phyloP scores from a whole-genome alignment of 805 yeast genomes.

The Candida saitoana region DNA sequence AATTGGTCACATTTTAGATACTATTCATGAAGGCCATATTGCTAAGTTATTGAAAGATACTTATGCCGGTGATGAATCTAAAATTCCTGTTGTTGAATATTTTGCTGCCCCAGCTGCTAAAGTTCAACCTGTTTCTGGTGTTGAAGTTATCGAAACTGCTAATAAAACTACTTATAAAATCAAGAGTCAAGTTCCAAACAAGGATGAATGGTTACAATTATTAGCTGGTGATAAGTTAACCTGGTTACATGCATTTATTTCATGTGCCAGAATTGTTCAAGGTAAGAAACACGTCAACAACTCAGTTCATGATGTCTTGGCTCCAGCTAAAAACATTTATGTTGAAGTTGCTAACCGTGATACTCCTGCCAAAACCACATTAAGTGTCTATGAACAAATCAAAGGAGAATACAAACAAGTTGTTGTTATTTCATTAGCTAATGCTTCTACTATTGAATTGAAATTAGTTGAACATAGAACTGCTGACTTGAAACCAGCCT shows the following conservation, averaged over 20 bases:
- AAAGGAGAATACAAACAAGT: slow-evolving; percentile 68
- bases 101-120: slow-evolving; percentile 51
- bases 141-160: slow-evolving; percentile 18
- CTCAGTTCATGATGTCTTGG: slow-evolving; percentile 74
- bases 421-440: slow-evolving; percentile 54
- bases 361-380: slow-evolving; percentile 46
- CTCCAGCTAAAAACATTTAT: slow-evolving; percentile 61
- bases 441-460: slow-evolving; percentile 55
- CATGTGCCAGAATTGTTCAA: slow-evolving; percentile 79
- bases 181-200: slow-evolving; percentile 23
- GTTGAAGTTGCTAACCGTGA: slow-evolving; percentile 53
- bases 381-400: slow-evolving; percentile 65
- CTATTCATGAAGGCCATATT: slow-evolving; percentile 88
- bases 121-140: slow-evolving; percentile 32
- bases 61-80: slow-evolving; percentile 65
- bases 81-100: slow-evolving; percentile 85
- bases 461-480: slow-evolving; percentile 85
- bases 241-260: slow-evolving; percentile 91
- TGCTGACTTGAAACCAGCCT: slow-evolving; percentile 67
- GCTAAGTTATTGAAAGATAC: slow-evolving; percentile 59
- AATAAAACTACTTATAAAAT: slow-evolving; percentile 34
- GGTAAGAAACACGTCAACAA: slow-evolving; percentile 74
- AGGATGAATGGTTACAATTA: slow-evolving; percentile 63
- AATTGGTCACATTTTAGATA: slow-evolving; percentile 82
- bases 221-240: slow-evolving; percentile 74